Base-by-base conservation (phyloP, 2,329 filamentous ascomycete species). In the Elsinoe fawcettii region DNA sequence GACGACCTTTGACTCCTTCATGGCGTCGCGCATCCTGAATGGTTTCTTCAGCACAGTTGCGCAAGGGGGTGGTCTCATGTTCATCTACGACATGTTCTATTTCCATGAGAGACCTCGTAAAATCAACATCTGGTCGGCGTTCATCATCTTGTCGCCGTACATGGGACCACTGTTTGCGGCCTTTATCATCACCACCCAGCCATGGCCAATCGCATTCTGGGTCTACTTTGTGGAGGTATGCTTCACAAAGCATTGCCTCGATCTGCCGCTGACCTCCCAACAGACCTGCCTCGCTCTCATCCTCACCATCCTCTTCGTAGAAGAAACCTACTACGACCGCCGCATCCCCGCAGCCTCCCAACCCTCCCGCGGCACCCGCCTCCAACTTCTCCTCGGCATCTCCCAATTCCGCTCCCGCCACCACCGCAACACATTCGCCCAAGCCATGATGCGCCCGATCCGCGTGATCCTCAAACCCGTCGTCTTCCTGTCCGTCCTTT, bases 71-170 rank as follows among this genome's bases (percentile, higher is more conserved):
- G 73, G 72, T 2, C 66, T 76, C 30, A 73, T 74, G 69, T 74
- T 71, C 63, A 72, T 75, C 64, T 77, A 80, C 56, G 80, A 83
- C 65, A 73, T 81, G 58, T 84, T 81, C 70, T 83, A 80, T 70
- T 80, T 82, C 66, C 80, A 83, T 62, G 75, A 82, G 60, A 71
- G 77, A 34, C 65, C 70, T 3, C 58, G 65, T 8, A 65, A 66
- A 43, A 73, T 73, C 63, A 71, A 71, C 54, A 64, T 71, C 39
- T 71, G 70, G 75, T 67, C 61, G 3, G 58, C 65, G 9, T 66
- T 66, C n/a, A 69, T 73, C 58, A 67, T 74, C 53, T 51, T 71
- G 27, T 68, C 66, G 14, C 77, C 71, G 6, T 73, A 72, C 60
- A 56, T 72, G 20, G 71, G 71, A 2, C 71, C 71, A 8, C 60